phyloP scores from a whole-genome alignment of 495 filamentous ascomycete genomes.

The Massariosphaeria phaeospora region DNA sequence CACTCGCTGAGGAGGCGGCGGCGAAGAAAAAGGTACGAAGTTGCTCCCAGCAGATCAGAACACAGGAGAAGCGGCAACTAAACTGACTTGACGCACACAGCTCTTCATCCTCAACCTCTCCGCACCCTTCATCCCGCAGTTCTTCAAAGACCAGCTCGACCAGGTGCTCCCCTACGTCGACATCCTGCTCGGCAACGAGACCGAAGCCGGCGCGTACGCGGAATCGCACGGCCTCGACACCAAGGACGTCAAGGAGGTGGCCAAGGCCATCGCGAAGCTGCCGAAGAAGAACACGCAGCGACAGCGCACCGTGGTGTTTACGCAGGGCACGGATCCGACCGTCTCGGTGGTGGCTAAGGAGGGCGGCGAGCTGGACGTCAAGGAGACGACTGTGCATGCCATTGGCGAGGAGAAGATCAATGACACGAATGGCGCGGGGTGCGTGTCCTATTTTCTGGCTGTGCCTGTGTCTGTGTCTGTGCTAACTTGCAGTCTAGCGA shows the following conservation, averaged over 20 bases:
- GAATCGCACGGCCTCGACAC: conserved; percentile 64
- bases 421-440: conserved; percentile 94
- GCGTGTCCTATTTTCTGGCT: no score
- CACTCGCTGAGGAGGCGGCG: conserved; percentile 84
- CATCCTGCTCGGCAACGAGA: conserved; percentile 96
- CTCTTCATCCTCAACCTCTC: conserved; percentile 82
- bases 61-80: neutral
- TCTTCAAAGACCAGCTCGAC: conserved; percentile 95
- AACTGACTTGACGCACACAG: conserved; percentile 36
- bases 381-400: conserved; percentile 72
- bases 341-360: conserved; percentile 63
- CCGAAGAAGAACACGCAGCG: conserved; percentile 85
- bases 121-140: conserved; percentile 91
- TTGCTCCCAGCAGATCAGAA: neutral
- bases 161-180: conserved; percentile 84
- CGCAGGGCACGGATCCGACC: conserved; percentile 87
- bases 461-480: no score
- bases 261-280: conserved; percentile 74
- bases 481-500: conserved; percentile 51
- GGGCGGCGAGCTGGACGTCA: conserved; percentile 60
- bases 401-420: conserved; percentile 71
- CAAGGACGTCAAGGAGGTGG: conserved; percentile 80
- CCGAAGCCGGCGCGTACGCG: conserved; percentile 81
- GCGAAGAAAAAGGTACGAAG: conserved; percentile 67
- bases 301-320: conserved; percentile 79